phyloP scores from a whole-genome alignment of 805 yeast genomes.

The Teunomyces gatunensis region DNA sequence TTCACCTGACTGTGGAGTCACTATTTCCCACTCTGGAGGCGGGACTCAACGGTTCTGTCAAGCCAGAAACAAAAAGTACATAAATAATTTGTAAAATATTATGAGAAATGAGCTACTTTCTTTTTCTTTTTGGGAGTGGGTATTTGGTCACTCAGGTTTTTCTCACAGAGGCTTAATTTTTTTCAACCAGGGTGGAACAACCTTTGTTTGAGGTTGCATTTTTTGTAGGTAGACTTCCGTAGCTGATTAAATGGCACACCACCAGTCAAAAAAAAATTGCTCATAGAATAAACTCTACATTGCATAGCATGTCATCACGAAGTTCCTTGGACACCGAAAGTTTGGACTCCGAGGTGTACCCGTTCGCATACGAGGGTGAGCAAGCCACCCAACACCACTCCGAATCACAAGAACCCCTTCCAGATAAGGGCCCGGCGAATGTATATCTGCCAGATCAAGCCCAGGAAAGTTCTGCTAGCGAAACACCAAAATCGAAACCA shows the following conservation, averaged over 20 bases:
- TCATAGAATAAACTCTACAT: not conserved
- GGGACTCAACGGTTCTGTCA: not conserved
- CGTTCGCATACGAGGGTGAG: not conserved
- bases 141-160: not conserved
- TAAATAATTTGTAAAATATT: no score
- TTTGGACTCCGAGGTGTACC: not conserved
- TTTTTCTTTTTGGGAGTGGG: not conserved
- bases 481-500: not conserved
- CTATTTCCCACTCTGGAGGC: no score
- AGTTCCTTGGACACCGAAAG: not conserved
- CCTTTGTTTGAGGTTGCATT: not conserved
- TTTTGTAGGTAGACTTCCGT: not conserved
- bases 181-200: not conserved
- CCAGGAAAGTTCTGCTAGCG: not conserved
- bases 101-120: not conserved
- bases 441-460: slow-evolving; percentile 1
- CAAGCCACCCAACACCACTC: not conserved
- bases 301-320: not conserved
- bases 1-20: not conserved
- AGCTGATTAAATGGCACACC: no score
- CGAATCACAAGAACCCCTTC: not conserved
- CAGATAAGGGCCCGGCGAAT: not conserved
- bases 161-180: not conserved
- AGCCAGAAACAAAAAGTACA: not conserved
- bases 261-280: no score